Evolutionary conservation across 345 rosid species (phyloP), one percentile per base, ranked within the genome.

Genomic region (Xanthoceras sorbifolium): DNA sequence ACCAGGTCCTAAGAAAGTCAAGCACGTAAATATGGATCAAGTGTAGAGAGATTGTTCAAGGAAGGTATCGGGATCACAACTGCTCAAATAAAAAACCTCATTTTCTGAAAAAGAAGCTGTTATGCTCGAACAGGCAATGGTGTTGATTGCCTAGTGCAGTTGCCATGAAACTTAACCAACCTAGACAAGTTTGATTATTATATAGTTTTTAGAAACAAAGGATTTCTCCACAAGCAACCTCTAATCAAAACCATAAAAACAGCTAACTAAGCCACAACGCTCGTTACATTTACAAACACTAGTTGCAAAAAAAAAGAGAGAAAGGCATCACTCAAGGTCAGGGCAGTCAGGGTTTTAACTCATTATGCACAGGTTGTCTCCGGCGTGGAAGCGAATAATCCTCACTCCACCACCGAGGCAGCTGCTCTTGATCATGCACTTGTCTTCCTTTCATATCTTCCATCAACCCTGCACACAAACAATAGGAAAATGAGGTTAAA

Each of bases 311-410:
- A 63, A n/a, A 22, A 15, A 23, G 20, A 42, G 54, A 48, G 34
- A 7, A 17, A 28, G 72, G 15, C 60, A 26, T 17, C 38, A 15
- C 34, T 80, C 69, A 79, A 12, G 85, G 82, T 80, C 69, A 79
- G 17, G 85, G 82, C 38, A 12, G 14, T 80, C 75, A 84, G n/a
- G 85, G 83, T 5, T 80, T 71, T 64, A 82, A 31, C 17, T 79
- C 66, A 44, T 81, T 82, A 61, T 77, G 82, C 71, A 79, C 82
- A 1, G 81, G 79, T 6, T 36, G 36, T 73, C 76, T 76, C 80
- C 69, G 34, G 52, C 0, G 38, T 0, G 76, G 83, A 9, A 6
- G 40, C 12, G 75, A 44, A 69, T 80, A 82, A 78, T 79, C 84
- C 72, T 79, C 84, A 14, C 76, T 55, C 87, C 80, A 80, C 78